Evolutionary conservation across 148 eudicot genomes (phyloP), one percentile per base, ranked within the genome.

Genomic region (Rhododendron ovatum): DNA sequence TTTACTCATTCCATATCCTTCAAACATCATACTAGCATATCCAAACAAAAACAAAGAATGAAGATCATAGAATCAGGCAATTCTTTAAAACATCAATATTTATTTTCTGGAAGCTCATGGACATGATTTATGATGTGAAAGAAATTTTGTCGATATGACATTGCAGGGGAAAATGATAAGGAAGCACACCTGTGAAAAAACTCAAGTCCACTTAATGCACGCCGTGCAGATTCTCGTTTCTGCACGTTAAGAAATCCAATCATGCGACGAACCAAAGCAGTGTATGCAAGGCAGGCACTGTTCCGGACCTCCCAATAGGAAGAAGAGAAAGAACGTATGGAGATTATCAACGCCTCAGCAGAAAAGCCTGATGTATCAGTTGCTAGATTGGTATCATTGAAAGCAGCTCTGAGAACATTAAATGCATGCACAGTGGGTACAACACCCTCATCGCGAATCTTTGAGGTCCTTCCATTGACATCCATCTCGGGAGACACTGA

Each of bases 341-440:
- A 86, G 30, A 95, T 88, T 85, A 95, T 95, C 93, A 95, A 85
- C 82, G 99, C 99, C 90, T 97, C 98, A 53, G 98, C 98, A 88
- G 95, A 85, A 89, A 97, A 97, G 65, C 99, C 99, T 41, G 99
- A 97, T 24, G 98, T 90, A 92, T 97, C 99, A 7, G 98, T 95
- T 78, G 98, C 95, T 86, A 97, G 90, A 85, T 95, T 97, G 81
- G 99, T 89, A 88, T 97, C 99, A 88, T 97, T 97, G 85, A 97
- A 97, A 83, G 98, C 95, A 82, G 95, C 96, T 91, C 85, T 92
- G 76, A 97, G 96, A 84, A 94, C 98, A 88, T 97, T 97, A 89
- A 97, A 97, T 80, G 98, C 95, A 91, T 97, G 99, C 86, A 97
- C 99, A 79, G 98, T 97, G 57, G 99, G 96, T 80, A 97, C 92